A percentile compares a stretch with the other conserved stretches of the same genome.
These are phyloP conservation scores for Teratosphaeria epicoccoides DNA, from an alignment of 2,329 filamentous ascomycete genomes.

Conservation along the genomic window DNA sequence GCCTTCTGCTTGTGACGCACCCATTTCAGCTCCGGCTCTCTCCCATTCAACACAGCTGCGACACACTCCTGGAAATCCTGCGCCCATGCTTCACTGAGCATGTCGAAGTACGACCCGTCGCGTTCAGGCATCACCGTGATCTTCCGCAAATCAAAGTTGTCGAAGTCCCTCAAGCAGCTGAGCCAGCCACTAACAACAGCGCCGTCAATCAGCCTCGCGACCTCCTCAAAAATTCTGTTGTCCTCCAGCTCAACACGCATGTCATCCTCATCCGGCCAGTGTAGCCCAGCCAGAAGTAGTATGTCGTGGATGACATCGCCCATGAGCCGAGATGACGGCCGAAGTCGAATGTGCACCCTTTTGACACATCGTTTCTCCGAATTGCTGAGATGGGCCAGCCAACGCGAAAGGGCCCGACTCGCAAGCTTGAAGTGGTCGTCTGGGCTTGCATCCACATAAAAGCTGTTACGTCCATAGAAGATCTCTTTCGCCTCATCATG, in stretches of 20 bases:
- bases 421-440: too few relatives aligned
- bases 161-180: not conserved
- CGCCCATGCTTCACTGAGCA: not conserved
- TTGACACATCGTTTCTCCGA: not conserved
- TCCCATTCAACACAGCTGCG: not conserved
- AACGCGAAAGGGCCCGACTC: too few relatives aligned
- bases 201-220: not conserved
- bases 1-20: not conserved
- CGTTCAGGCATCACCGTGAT: not conserved
- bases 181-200: not conserved
- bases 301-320: not conserved
- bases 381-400: not conserved
- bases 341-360: not conserved
- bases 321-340: not conserved
- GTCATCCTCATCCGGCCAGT: not conserved
- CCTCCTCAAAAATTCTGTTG: not conserved
- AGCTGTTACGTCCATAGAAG: slow-evolving; percentile 5
- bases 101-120: not conserved
- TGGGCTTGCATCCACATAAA: too few relatives aligned
- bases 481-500: slow-evolving; percentile 1
- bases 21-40: not conserved
- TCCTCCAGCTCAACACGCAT: not conserved
- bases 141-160: not conserved
- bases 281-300: not conserved
- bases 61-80: not conserved